phyloP scores from a whole-genome alignment of 108 stramenopile species.

The Conticribra guillardii region DNA sequence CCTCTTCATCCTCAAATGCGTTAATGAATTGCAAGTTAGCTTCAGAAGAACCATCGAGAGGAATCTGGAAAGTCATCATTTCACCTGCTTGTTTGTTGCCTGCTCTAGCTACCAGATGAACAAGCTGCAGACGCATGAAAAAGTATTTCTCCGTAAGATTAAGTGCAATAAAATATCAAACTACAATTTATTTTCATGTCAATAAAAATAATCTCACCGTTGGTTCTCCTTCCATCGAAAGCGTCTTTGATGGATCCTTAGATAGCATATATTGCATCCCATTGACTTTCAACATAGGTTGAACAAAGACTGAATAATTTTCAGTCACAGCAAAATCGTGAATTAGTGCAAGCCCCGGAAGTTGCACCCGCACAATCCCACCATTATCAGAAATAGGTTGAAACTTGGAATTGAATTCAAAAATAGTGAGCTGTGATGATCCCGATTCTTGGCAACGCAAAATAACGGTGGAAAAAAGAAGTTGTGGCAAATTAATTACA shows the following conservation, averaged over 20 bases:
- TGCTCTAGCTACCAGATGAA: conserved; percentile 69
- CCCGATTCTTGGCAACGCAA: conserved; percentile 47
- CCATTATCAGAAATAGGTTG: conserved; percentile 63
- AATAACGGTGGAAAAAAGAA: too few species aligned
- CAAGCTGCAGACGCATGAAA: conserved; percentile 24
- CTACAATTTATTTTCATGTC: too few species aligned
- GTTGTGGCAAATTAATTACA: too few species aligned
- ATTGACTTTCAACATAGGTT: conserved; percentile 64
- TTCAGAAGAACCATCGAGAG: conserved; percentile 67
- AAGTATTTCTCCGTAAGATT: too few species aligned
- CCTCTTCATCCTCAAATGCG: conserved; percentile 75
- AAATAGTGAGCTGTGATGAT: conserved; percentile 64
- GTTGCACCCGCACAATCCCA: conserved; percentile 46
- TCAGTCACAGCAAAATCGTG: conserved; percentile 80
- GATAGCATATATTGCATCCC: conserved; percentile 76
- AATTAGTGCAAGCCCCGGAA: conserved; percentile 78
- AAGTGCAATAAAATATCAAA: too few species aligned
- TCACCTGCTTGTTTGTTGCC: conserved; percentile 46
- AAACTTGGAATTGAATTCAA: conserved; percentile 83
- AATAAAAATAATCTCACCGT: conserved; percentile 36
- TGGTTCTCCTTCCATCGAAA: conserved; percentile 41
- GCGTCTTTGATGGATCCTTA: conserved; percentile 78
- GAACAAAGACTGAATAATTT: conserved; percentile 78
- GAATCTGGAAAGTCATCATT: conserved; percentile 60
- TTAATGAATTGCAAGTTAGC: conserved; percentile 81